Evolutionary conservation across 106 monocot species (phyloP).

Genomic region (Allium sativum): DNA sequence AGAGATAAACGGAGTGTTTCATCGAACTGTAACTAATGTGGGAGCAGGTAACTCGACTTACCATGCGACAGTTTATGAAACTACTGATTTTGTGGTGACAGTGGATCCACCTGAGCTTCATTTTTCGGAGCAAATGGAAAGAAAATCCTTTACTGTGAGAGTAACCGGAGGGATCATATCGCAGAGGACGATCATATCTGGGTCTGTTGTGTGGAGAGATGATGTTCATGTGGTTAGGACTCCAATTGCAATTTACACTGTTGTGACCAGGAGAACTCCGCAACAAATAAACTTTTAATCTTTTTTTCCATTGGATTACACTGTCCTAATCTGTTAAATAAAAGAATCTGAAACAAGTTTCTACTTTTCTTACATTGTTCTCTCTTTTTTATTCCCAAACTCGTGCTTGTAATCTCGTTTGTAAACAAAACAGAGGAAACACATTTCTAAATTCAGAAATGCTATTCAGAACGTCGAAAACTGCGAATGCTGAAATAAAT

Average conservation of each 20-base stretch:
- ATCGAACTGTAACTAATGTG: slow-evolving; percentile 17
- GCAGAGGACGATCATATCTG: neutral
- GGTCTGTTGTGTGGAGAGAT: slow-evolving; percentile 3
- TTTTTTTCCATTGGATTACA: too few species aligned
- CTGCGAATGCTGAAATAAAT: too few species aligned
- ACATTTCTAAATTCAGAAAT: too few species aligned
- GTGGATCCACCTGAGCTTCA: slow-evolving; percentile 22
- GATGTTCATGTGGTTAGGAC: neutral
- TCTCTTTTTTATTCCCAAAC: too few species aligned
- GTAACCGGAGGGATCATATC: neutral
- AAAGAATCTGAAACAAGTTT: too few species aligned
- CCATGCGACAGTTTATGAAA: slow-evolving; percentile 11
- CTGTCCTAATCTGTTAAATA: too few species aligned
- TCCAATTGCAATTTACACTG: slow-evolving; percentile 5
- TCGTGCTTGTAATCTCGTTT: too few species aligned
- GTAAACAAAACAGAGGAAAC: too few species aligned
- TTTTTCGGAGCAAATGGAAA: slow-evolving; percentile 15
- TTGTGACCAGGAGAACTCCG: neutral
- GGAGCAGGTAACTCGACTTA: slow-evolving; percentile 14
- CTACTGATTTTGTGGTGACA: slow-evolving; percentile 12
- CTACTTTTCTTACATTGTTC: too few species aligned
- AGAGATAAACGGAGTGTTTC: neutral
- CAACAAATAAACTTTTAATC: neutral
- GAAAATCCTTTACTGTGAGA: slow-evolving; percentile 18
- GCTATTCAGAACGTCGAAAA: too few species aligned